Evolutionary conservation across 2,329 filamentous ascomycete genomes (phyloP), one percentile per base, ranked within the genome.

Genomic region (Lecanicillium sp.): DNA sequence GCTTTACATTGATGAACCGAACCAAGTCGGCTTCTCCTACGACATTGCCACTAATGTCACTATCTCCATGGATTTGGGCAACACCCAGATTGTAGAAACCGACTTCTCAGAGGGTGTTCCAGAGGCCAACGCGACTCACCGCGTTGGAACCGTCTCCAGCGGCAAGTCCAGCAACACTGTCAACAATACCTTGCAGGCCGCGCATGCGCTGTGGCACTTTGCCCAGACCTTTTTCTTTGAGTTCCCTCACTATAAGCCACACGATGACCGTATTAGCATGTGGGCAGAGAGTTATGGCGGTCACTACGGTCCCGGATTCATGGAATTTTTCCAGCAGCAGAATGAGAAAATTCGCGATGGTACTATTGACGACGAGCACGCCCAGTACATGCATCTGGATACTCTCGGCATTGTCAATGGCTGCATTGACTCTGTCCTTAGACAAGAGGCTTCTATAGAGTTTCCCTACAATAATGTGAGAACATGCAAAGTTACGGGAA

Each of bases 361-460:
- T 11, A 53, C 47, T 2, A 48, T 55, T 16, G 46, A 45, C 6
- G 49, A 49, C 22, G 67, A 73, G 20, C 50, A 57, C 9, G 72
- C 69, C 39, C 71, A 76, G 4, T 58, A 65, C 3, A 43, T 75
- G 3, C 56, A 72, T 4, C 63, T 87, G 7, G 65, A 67, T 14
- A 75, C 80, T 0, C 59, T 87, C 1, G 80, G 81, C 25, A 81
- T 87, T 43, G 65, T 85, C 43, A 85, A 86, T 55, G 83, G 81
- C 11, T 73, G 78, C 43, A 62, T 86, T 16, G 83, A 87, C 51
- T 65, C 73, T 40, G 51, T 77, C 4, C 64, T 79, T 2, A 79
- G 85, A 55, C 65, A 65, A 13, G 68, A 72, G 12, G 72, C 62
- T 44, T 78, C 73, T 46, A 68, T 76, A 3, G 51, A 58, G 11